Evolutionary conservation across 352 stramenopile genomes (phyloP), one percentile per base, ranked within the genome.

Genomic region (Pythium insidiosum): DNA sequence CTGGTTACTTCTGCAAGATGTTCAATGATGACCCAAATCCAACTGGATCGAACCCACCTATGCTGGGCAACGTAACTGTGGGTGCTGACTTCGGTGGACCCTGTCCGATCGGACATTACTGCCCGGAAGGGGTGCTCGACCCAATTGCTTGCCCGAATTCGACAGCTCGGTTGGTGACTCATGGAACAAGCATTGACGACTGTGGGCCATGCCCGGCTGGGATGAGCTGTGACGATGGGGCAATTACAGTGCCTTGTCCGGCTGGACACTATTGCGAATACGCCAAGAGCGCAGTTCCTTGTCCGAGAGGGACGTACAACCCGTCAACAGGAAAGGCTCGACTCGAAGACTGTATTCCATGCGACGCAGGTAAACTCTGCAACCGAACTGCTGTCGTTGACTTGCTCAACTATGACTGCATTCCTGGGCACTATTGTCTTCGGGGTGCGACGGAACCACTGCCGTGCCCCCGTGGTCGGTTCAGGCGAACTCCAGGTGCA

Each of bases 1-100:
- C 71, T n/a, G 86, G 82, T 0, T 94, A 85, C 55, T 94, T 88
- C 47, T 95, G 83, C 56, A 87, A 73, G 33, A 28, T 84, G 20
- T 61, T 57, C 41, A 90, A 93, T 25, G 22, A 64, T 12, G 46
- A 69, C 4, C 75, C 80, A 0, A 83, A 83, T 39, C 80, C 73
- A 10, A 38, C 31, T n/a, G n/a, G n/a, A n/a, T n/a, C n/a, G n/a
- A n/a, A n/a, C n/a, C n/a, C n/a, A n/a, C n/a, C n/a, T n/a, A n/a
- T 4, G 19, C 47, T 50, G 38, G 38, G 53, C 15, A 49, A 58
- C 18, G 49, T 53, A 35, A 21, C 59, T 11, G 21, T 29, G 5
- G 25, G 42, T 19, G 72, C 66, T 25, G 68, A 84, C 38, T 73
- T 69, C 20, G 77, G 77, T 28, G 80, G 80, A 1, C 73, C 78